A percentile compares a stretch with the other conserved stretches of the same genome.
Conservation (phyloP, 352 stramenopile genomes). For the Pythium sp. region DNA sequence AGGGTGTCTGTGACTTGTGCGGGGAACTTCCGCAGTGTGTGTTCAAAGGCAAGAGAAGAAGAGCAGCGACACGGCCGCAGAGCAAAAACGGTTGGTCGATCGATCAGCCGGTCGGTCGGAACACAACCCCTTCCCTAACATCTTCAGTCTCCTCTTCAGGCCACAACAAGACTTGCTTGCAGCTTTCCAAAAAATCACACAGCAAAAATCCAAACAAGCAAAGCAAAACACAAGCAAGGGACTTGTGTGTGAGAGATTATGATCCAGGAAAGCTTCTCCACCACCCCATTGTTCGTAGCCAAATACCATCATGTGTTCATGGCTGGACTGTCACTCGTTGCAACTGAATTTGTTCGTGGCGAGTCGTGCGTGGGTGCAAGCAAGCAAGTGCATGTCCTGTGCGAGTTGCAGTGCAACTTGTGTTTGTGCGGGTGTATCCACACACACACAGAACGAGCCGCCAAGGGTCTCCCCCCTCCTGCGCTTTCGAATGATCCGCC, state of each 20-base stretch:
- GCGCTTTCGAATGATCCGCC: neutral
- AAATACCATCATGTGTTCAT: neutral
- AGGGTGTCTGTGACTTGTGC: neutral
- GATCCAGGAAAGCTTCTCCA: neutral
- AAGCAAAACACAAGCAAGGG: neutral
- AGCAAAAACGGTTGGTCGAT: neutral
- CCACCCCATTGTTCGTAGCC: neutral
- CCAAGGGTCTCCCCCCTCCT: constrained; percentile 1
- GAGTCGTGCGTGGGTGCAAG: neutral
- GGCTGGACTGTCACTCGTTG: neutral
- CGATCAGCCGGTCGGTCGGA: neutral
- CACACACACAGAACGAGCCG: neutral
- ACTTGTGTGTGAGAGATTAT: neutral
- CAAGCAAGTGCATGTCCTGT: neutral
- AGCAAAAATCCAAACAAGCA: too few species aligned
- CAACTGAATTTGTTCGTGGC: neutral
- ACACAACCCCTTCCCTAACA: neutral
- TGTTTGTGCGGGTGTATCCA: constrained; percentile 6
- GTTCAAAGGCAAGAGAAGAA: neutral
- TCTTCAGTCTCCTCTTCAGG: neutral
- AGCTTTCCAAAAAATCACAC: neutral
- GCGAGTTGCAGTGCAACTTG: constrained; percentile 11
- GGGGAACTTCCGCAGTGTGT: neutral
- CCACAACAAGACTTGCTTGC: neutral
- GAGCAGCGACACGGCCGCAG: neutral